These are phyloP conservation scores for Tricholoma bakamatsutake DNA, from an alignment of 768 basidiomycete genomes.

Conservation along the genomic window DNA sequence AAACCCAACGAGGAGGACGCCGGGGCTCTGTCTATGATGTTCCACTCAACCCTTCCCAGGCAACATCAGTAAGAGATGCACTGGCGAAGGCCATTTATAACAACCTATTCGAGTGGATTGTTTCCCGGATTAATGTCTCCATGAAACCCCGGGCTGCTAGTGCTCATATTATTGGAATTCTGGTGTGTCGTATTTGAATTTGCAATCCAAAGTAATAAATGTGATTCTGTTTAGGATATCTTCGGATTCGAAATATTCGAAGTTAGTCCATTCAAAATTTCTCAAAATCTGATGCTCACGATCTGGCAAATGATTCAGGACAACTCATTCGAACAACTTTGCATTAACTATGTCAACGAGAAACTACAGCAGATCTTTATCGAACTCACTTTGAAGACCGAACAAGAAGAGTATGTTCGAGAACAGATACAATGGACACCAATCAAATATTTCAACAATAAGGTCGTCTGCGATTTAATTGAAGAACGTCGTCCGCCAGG, in stretches of 20 bases:
- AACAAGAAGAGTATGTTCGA: constrained; percentile 97
- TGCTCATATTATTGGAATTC: constrained; percentile 86
- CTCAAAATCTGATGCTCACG: background rate
- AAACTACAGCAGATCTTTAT: constrained; percentile 99
- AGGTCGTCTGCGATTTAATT: constrained; percentile 96
- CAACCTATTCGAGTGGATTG: constrained; percentile 99
- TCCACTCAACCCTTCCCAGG: constrained; percentile 90
- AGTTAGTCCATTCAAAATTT: constrained; percentile 33
- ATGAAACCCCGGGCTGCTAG: constrained; percentile 81
- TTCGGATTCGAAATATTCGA: constrained; percentile 99
- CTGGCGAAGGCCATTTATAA: constrained; percentile 96
- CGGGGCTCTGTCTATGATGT: constrained; percentile 97
- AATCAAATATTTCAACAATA: constrained; percentile 98
- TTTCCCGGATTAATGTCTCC: constrained; percentile 89
- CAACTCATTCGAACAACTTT: constrained; percentile 95
- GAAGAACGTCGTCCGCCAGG: constrained; percentile 96
- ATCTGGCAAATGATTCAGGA: constrained; percentile 43
- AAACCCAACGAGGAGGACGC: constrained; percentile 89
- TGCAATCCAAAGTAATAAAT: background rate
- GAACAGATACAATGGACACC: constrained; percentile 99
- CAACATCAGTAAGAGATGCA: constrained; percentile 83
- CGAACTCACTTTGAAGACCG: constrained; percentile 96
- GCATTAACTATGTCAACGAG: constrained; percentile 99
- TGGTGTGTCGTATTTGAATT: constrained; percentile 41
- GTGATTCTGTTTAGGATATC: constrained; percentile 63